These are phyloP conservation scores for Penicillium oxalicum DNA, from an alignment of 2,329 filamentous ascomycete genomes.

Conservation along the genomic window DNA sequence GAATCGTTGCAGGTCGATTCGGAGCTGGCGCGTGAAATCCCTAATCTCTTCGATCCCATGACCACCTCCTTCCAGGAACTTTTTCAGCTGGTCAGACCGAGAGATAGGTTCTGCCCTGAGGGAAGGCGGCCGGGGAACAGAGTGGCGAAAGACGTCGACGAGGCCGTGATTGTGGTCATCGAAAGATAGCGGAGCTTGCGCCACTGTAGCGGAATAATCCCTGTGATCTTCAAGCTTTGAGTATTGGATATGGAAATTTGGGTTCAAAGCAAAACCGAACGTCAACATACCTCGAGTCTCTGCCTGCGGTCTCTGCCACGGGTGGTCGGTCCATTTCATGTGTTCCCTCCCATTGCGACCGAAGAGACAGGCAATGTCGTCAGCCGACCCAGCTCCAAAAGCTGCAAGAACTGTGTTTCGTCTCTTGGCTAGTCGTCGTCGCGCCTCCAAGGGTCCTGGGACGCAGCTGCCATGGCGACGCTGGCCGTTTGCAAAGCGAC, in stretches of 20 bases:
- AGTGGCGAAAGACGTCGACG: constrained; percentile 3
- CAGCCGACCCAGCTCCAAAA: constrained; percentile 22
- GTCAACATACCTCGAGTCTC: constrained; percentile 21
- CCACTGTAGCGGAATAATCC: constrained; percentile 14
- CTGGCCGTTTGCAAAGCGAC: constrained; percentile 41
- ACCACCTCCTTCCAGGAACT: constrained; percentile 14
- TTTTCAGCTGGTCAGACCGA: constrained; percentile 11
- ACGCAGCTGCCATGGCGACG: constrained; percentile 55
- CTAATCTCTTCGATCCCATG: constrained; percentile 26
- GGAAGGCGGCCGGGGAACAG: neutral
- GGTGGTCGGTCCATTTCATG: constrained; percentile 31
- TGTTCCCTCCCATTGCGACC: constrained; percentile 37
- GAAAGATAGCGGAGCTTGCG: constrained; percentile 16
- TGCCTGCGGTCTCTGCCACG: constrained; percentile 19
- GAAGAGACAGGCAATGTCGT: constrained; percentile 39
- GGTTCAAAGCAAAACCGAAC: neutral
- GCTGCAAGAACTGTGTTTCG: constrained; percentile 48
- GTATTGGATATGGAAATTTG: neutral
- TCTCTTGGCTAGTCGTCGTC: constrained; percentile 50
- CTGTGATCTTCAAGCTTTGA: constrained; percentile 14
- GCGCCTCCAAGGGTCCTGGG: constrained; percentile 58
- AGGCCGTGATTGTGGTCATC: constrained; percentile 18
- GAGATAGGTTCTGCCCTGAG: constrained; percentile 1
- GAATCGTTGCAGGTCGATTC: constrained; percentile 31
- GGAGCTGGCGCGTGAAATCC: constrained; percentile 22